Evolutionary conservation across 257 asterid genomes (phyloP).

Genomic region (Verbascum thapsus): DNA sequence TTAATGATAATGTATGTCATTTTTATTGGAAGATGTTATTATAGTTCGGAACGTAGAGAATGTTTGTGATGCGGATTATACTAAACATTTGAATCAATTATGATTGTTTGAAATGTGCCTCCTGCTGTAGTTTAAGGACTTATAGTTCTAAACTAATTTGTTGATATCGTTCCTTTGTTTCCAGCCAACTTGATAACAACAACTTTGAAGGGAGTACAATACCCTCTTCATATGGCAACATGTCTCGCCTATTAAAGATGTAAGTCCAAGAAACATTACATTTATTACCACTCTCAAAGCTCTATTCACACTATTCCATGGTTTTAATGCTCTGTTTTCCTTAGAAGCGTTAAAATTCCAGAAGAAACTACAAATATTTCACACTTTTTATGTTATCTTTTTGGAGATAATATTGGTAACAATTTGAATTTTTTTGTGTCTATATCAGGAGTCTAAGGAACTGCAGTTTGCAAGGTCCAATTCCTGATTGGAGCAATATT

Average conservation of each 20-base stretch:
- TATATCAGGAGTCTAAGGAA: slow-evolving; percentile 93
- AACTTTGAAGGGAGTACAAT: slow-evolving; percentile 55
- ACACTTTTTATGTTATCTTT: neutral
- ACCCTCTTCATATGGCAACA: slow-evolving; percentile 61
- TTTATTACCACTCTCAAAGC: neutral
- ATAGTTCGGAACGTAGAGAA: neutral
- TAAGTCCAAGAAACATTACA: slow-evolving; percentile 34
- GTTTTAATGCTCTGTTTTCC: neutral
- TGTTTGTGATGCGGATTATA: neutral
- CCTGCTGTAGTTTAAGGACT: neutral
- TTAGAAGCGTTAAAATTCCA: too few species aligned
- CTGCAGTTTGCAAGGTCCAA: slow-evolving; percentile 82
- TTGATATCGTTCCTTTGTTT: slow-evolving; percentile 15
- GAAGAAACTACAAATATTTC: too few species aligned
- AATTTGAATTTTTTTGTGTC: slow-evolving; percentile 26
- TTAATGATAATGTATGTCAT: slow-evolving; percentile 14
- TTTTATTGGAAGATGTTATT: neutral
- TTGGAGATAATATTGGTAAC: slow-evolving; percentile 24
- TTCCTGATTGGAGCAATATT: slow-evolving; percentile 81
- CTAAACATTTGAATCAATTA: too few species aligned
- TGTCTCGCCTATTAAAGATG: slow-evolving; percentile 57
- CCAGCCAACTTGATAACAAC: slow-evolving; percentile 80
- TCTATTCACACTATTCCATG: neutral
- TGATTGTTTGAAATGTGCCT: too few species aligned
- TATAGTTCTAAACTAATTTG: neutral